Evolutionary conservation across 2,329 filamentous ascomycete genomes (phyloP), one percentile per base, ranked within the genome.

Genomic region (Diaporthe amygdali): DNA sequence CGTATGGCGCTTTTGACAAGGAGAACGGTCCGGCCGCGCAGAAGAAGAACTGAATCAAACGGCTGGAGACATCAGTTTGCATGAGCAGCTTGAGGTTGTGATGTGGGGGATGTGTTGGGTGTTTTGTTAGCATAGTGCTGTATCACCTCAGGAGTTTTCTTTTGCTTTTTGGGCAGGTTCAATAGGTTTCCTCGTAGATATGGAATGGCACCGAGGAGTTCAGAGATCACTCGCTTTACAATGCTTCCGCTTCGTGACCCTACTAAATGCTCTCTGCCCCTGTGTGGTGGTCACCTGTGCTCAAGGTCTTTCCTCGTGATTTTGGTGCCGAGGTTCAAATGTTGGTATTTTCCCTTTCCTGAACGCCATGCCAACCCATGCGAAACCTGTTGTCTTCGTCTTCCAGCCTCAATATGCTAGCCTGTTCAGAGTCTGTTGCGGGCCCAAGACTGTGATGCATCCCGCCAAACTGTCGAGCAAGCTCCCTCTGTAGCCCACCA

Each of bases 1-100:
- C 94, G 1, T 98, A 98, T 81, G 94, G 93, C 74, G 95, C 96
- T 2, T 99, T 98, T 80, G 96, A 97, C 80, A 98, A 97, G 86
- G 96, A 98, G 76, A 97, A 94, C 87, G 94, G 95, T 0, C 94
- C 94, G n/a, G 87, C 91, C 46, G 93, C 93, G 39, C 94, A 97
- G 83, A 97, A 95, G 90, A 97, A 94, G 85, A 88, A 92, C 49
- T 72, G 22, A 66, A 17, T 55, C 15, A 4, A 4, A 3, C 8
- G 32, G 17, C 22, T 12, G 3, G 20, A n/a, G 22, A 12, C 47
- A 46, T 34, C 30, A n/a, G 44, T 64, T 88, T 87, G 76, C 83
- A 81, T 73, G 70, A 51, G 51, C 49, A 68, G 68, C 59, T 66
- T 46, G 70, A 49, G 30, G 9, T 39, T 44, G 14, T 27, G 47